Evolutionary conservation across 2,329 filamentous ascomycete genomes (phyloP), one percentile per base, ranked within the genome.

Genomic region (Ceratocystis papillata): DNA sequence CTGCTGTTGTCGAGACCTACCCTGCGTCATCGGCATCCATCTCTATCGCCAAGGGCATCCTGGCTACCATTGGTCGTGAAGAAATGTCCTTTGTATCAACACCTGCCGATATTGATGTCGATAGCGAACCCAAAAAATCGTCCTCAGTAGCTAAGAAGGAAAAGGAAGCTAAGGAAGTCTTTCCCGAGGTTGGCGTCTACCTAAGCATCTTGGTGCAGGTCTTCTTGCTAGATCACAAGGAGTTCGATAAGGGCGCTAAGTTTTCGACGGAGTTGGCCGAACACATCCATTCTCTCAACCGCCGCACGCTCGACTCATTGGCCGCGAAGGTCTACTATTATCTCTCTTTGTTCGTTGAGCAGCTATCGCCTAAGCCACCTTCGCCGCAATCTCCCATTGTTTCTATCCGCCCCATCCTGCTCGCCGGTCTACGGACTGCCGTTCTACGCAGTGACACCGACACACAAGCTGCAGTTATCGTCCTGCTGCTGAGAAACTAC

Each of bases 261-360:
- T 96, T 97, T 77, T 97, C 94, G 37, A 84, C 85, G 70, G 85
- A 86, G 71, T 82, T 99, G 65, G 86, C 91, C 63, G 89, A 93
- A 73, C 87, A 88, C 74, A 87, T 97, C 75, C 90, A 95, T 73
- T 82, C 86, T 64, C 82, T 96, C 74, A 99, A 99, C 80, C 88
- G 94, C 69, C 87, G 94, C 72, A 97, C 94, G 28, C 80, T 99
- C 69, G 94, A 99, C 76, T 91, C 92, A 62, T 84, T 99, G 67
- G 89, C 92, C 67, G 91, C 93, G 70, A 95, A 95, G 77, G 91
- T 93, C 69, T 99, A 96, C 82, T 97, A 96, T 78, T 99, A 99
- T 81, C 96, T 90, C 78, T 90, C 90, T 28, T 81, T 97, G 72
- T 97, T 97, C 80, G 90, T 88, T 78, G 94, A 99, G 81, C 87